A percentile compares a stretch with the other conserved stretches of the same genome.
Conservation (phyloP, 805 yeast species). For the Yarrowia deformans region DNA sequence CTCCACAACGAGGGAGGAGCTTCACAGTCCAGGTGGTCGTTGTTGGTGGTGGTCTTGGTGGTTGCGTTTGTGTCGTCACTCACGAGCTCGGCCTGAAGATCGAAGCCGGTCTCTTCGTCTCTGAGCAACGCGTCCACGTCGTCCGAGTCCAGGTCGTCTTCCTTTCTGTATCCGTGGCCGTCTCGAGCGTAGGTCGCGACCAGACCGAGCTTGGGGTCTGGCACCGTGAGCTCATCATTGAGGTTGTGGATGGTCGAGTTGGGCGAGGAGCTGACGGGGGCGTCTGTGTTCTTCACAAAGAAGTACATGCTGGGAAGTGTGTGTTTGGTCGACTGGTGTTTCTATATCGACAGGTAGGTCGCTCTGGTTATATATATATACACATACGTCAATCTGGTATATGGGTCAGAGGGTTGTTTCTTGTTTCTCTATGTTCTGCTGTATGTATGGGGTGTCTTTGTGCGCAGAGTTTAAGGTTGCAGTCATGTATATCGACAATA, state of each 20-base stretch:
- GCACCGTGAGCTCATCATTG: constrained; percentile 32
- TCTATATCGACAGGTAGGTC: too few relatives aligned
- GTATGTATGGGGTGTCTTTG: too few relatives aligned
- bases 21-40: not conserved
- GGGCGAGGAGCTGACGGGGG: not conserved
- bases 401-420: too few relatives aligned
- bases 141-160: constrained; percentile 3
- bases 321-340: not conserved
- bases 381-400: too few relatives aligned
- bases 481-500: constrained; percentile 27
- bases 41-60: too few relatives aligned
- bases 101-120: constrained; percentile 21
- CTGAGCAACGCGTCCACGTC: not conserved
- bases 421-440: not conserved
- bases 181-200: constrained; percentile 22
- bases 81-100: not conserved
- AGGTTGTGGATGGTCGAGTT: constrained; percentile 9
- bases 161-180: constrained; percentile 20
- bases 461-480: too few relatives aligned
- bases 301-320: constrained; percentile 10
- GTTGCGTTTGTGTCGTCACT: not conserved
- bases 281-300: constrained; percentile 22
- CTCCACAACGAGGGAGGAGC: constrained; percentile 12
- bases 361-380: too few relatives aligned
- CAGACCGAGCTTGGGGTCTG: constrained; percentile 27